Base-by-base conservation (phyloP, 805 yeast genomes). In the Candida michaelii region DNA sequence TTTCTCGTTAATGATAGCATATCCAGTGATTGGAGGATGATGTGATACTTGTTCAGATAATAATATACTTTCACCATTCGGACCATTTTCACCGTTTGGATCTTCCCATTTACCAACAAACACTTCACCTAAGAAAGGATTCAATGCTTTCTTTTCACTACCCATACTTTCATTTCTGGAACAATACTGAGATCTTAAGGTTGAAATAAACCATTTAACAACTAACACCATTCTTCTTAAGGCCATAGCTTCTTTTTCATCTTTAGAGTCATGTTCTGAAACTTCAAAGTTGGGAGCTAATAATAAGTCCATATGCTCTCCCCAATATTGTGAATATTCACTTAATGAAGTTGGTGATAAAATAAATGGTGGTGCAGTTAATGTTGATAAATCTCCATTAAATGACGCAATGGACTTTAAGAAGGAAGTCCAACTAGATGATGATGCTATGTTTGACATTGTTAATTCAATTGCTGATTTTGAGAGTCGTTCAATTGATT, bases 1-100 rank as follows among this genome's bases (percentile, higher is more conserved):
- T 55, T 80, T 78, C 48, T 82, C 85, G 60, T 89, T 89, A 56
- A 78, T 69, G 43, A 93, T 77, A 32, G 89, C 79, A 60, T 89
- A 93, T 5, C 93, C 97, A n/a, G 98, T 90, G 27, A 86, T 83
- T 18, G 99, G 98, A 13, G 99, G 99, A 63, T 93, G 99, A 67
- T 93, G 99, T 48, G 90, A 82, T 11, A 93, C 97, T 66, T 93
- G 99, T 65, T 93, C 99, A 49, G 90, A 80, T 42, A 89, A 58
- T 38, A 91, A 71, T 10, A 80, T 65, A 18, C 96, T 86, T 48
- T 87, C 95, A 31, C 96, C 96, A n/a, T 36, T 25, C 12, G 78
- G 63, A 42, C 66, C 71, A 9, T 69, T 63, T 32, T 74, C 77
- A 12, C 57, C 49, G 6, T 35, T 25, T 36, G 60, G 58, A 50